Base-by-base conservation (phyloP, 1,139 yeast genomes). In the Saccharomyces pastorianus region DNA sequence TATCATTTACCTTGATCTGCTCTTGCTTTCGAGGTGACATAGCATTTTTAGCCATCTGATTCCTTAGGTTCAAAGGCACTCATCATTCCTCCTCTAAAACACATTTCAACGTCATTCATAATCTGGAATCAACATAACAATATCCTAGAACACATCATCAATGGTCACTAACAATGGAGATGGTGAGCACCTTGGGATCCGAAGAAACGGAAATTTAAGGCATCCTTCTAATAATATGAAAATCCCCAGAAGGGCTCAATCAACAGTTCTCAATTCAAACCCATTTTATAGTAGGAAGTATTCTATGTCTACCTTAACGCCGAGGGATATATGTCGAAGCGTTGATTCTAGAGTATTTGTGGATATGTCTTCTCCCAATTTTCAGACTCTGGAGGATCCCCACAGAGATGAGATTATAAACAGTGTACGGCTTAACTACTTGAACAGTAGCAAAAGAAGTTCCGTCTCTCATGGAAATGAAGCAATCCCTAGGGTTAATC, bases 331-430 rank as follows among this genome's bases (percentile, higher is more conserved):
- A 38, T 38, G 44, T 17, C 44, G 26, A 9, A 38, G 56, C 46
- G 31, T 47, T 7, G 65, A 62, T 20, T 58, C 64, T 7, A 59
- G 61, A 28, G 63, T 65, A 2, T 51, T 66, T 13, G 61, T 72
- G 4, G 69, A 69, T 52, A 60, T 65, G 1, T 65, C 62, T 11
- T 64, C 71, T 8, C 75, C 75, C 0, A 65, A 68, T 20, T 72
- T 72, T 53, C 58, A 56, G 46, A 61, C 67, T 3, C 54, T 57
- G 7, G 60, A 62, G 23, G 54, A 55, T 11, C 55, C 58, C 6
- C 62, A 62, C 11, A 55, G 58, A 2, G 66, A 70, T 4, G 66
- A 64, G 41, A 65, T 66, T 14, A 51, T 64, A 7, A 63, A 69
- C 6, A 61, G 64, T 46, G 54, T 66, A 11, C 58, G 58, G 56